A percentile compares a stretch with the other conserved stretches of the same genome.
phyloP scores from a whole-genome alignment of 495 filamentous ascomycete genomes.

The Friedmanniomyces simplex region DNA sequence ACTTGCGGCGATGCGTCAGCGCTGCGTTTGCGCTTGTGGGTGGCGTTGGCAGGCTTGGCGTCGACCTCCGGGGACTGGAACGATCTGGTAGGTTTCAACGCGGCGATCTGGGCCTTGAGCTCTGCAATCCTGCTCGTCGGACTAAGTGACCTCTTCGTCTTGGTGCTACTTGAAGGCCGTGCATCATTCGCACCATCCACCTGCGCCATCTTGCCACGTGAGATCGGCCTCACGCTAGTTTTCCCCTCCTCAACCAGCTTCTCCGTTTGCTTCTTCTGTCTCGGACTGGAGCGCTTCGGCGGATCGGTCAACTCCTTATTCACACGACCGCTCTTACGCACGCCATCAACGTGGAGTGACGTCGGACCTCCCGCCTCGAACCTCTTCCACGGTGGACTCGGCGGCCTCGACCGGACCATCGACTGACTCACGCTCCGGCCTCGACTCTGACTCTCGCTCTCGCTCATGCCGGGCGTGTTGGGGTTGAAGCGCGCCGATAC shows the following conservation, averaged over 20 bases:
- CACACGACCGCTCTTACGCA: slow-evolving; percentile 74
- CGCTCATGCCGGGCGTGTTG: slow-evolving; percentile 2
- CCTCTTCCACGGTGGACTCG: slow-evolving; percentile 92
- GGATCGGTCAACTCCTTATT: slow-evolving; percentile 35
- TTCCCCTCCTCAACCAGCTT: slow-evolving; percentile 1
- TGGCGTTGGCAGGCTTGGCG: neutral
- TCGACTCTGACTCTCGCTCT: slow-evolving; percentile 5
- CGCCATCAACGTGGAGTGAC: slow-evolving; percentile 69
- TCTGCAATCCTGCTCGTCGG: slow-evolving; percentile 7
- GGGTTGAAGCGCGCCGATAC: slow-evolving; percentile 16
- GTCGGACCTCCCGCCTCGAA: slow-evolving; percentile 77
- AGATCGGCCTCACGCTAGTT: slow-evolving; percentile 12
- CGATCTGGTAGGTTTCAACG: slow-evolving; percentile 15
- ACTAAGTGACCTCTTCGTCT: neutral
- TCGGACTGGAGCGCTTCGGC: slow-evolving; percentile 13
- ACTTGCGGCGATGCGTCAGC: neutral
- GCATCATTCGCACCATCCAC: neutral
- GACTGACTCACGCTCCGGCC: slow-evolving; percentile 4
- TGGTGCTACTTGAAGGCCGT: neutral
- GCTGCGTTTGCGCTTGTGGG: slow-evolving; percentile 16
- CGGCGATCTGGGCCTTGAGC: slow-evolving; percentile 18
- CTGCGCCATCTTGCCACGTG: slow-evolving; percentile 1
- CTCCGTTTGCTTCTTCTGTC: slow-evolving; percentile 12
- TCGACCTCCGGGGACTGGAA: slow-evolving; percentile 2
- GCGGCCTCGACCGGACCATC: slow-evolving; percentile 32